Conservation (phyloP, 306 rosid species). For the Oxytropis ochrocephala region DNA sequence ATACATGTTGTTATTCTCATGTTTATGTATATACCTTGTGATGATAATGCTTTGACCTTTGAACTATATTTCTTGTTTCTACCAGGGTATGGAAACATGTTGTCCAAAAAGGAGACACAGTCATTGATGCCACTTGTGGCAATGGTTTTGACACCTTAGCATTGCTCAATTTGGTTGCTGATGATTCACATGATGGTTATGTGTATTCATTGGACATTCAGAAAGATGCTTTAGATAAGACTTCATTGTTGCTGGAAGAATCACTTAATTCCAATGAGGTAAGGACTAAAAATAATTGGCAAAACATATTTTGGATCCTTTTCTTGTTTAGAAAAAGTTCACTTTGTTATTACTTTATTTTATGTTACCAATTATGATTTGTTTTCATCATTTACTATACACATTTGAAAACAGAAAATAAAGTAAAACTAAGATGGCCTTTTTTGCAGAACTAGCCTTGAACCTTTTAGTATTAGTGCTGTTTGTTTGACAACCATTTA, state of each 20-base stretch:
- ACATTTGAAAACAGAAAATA: not conserved
- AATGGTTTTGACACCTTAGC: slow-evolving; percentile 82
- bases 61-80: not conserved
- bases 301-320: not conserved
- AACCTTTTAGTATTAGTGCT: not conserved
- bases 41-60: not conserved
- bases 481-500: not conserved
- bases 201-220: slow-evolving; percentile 78
- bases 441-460: not conserved
- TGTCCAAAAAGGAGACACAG: slow-evolving; percentile 67
- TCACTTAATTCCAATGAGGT: slow-evolving; percentile 53
- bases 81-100: slow-evolving; percentile 73
- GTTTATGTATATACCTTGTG: not conserved
- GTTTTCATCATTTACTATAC: not conserved
- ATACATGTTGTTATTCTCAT: not conserved
- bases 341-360: not conserved
- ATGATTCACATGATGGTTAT: slow-evolving; percentile 45
- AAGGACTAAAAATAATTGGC: not conserved
- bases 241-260: slow-evolving; percentile 51
- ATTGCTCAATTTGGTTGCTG: slow-evolving; percentile 73
- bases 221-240: slow-evolving; percentile 62
- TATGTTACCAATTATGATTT: not conserved
- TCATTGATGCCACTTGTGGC: slow-evolving; percentile 89
- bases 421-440: too few relatives aligned
- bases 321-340: not conserved